phyloP scores from a whole-genome alignment of 1,284 basidiomycete genomes.

The Naganishia cerealis region DNA sequence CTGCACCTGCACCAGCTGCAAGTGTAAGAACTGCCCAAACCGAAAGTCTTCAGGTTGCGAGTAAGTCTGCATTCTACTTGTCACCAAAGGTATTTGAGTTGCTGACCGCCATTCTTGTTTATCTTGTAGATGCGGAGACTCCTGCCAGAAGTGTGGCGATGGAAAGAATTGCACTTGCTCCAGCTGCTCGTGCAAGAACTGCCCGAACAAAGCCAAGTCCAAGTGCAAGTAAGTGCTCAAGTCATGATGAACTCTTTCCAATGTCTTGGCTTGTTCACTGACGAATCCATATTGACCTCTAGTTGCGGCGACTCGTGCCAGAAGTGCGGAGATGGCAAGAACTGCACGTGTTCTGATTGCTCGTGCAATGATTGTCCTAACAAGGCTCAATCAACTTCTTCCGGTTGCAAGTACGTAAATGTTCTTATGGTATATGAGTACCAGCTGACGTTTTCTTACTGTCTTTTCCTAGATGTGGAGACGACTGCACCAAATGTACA shows the following conservation, averaged over 20 bases:
- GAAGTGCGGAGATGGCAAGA: slow-evolving; percentile 16
- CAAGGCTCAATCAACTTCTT: slow-evolving; percentile 11
- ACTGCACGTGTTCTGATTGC: slow-evolving; percentile 19
- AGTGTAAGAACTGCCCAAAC: slow-evolving; percentile 13
- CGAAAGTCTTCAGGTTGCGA: slow-evolving; percentile 16
- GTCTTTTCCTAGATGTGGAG: slow-evolving; percentile 8
- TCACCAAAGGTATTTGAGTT: background rate
- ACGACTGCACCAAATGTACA: slow-evolving; percentile 17
- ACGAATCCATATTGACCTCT: background rate
- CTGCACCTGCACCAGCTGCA: slow-evolving; percentile 15
- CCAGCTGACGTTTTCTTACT: background rate
- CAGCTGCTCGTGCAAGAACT: slow-evolving; percentile 21
- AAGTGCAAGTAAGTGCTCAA: slow-evolving; percentile 16
- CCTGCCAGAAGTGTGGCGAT: slow-evolving; percentile 9
- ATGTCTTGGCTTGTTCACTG: too few species aligned
- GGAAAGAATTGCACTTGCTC: slow-evolving; percentile 18
- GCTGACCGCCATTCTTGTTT: background rate
- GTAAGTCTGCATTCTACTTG: background rate
- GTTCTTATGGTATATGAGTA: background rate
- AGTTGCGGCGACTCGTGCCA: slow-evolving; percentile 24
- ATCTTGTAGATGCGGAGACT: slow-evolving; percentile 3
- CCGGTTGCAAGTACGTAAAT: slow-evolving; percentile 21
- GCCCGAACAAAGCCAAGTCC: slow-evolving; percentile 14
- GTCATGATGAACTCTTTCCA: background rate
- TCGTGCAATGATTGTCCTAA: slow-evolving; percentile 24